Percentiles rank a stretch among this genome's conserved stretches.
phyloP scores from a whole-genome alignment of 2,329 filamentous ascomycete species.

The Aspergillus ruber region DNA sequence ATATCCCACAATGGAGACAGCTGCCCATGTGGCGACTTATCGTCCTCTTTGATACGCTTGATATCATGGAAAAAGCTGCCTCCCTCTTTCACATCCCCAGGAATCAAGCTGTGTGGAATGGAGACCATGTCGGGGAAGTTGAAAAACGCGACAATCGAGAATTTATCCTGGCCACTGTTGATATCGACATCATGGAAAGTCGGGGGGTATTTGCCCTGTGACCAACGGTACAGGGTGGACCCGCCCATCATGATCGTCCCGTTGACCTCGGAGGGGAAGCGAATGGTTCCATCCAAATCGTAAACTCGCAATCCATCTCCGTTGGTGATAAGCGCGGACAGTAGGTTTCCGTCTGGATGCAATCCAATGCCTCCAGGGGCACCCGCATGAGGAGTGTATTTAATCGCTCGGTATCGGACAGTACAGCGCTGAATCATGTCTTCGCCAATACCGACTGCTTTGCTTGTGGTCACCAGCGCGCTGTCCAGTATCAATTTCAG shows the following conservation, averaged over 20 bases:
- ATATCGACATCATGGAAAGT: neutral
- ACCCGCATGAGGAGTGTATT: too few relatives aligned
- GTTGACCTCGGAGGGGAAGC: neutral
- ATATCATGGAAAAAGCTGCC: constrained; percentile 1
- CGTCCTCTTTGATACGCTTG: neutral
- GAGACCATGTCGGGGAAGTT: neutral
- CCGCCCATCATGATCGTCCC: neutral
- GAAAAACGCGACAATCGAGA: neutral
- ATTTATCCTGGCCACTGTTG: too few relatives aligned
- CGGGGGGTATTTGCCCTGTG: neutral
- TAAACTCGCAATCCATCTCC: neutral
- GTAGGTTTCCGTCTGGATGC: too few relatives aligned
- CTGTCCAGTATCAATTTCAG: neutral
- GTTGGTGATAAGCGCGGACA: neutral
- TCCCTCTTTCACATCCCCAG: neutral
- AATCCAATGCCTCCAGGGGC: too few relatives aligned
- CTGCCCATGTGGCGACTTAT: neutral
- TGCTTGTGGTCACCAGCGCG: neutral
- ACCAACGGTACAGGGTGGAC: neutral
- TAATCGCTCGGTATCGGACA: too few relatives aligned
- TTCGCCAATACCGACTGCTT: too few relatives aligned
- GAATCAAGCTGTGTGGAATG: neutral
- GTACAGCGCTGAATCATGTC: too few relatives aligned
- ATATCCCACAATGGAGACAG: neutral
- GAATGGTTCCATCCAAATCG: neutral